Evolutionary conservation across 306 rosid genomes (phyloP), one percentile per base, ranked within the genome.

Genomic region (Glycine soja): DNA sequence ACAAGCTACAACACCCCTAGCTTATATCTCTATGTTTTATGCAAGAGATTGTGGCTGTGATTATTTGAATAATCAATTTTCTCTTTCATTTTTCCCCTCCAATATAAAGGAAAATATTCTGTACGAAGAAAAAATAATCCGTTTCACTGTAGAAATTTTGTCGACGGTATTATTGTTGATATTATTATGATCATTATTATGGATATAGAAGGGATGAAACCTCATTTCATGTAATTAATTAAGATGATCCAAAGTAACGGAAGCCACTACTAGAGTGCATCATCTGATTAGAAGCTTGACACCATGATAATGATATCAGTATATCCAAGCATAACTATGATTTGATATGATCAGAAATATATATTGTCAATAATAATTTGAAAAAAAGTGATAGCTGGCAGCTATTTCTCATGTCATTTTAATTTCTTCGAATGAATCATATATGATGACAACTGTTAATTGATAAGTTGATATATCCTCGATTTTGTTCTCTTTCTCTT

Each of bases 361-460:
- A 51, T 7, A 36, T 8, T n/a, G 46, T 51, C 34, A 34, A 79
- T 6, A 54, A 79, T 36, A 71, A 71, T 46, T 52, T 66, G 40
- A 8, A 30, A 10, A 10, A 18, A 10, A 19, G 48, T 13, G 56
- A 51, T 80, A 52, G 75, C 75, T 83, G 82, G 72, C 63, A 71
- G 56, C 57, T 52, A 24, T 51, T 59, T 81, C 36, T 47, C n/a
- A 2, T 12, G 11, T 9, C 30, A n/a, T 47, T 53, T 19, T 45
- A 54, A 51, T 64, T 78, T 83, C 38, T 78, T 53, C 9, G 0
- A 10, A 52, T 11, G 40, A 83, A 76, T 64, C 54, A 72, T 83
- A 24, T 24, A 24, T 63, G 34, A 36, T 69, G 76, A 78, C 69
- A 83, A 69, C 52, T 45, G 74, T 18, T 47, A 70, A 77, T 64